A percentile compares a stretch with the other conserved stretches of the same genome.
These are phyloP conservation scores for Rubia yunnanensis DNA, from an alignment of 257 asterid genomes.

Conservation along the genomic window DNA sequence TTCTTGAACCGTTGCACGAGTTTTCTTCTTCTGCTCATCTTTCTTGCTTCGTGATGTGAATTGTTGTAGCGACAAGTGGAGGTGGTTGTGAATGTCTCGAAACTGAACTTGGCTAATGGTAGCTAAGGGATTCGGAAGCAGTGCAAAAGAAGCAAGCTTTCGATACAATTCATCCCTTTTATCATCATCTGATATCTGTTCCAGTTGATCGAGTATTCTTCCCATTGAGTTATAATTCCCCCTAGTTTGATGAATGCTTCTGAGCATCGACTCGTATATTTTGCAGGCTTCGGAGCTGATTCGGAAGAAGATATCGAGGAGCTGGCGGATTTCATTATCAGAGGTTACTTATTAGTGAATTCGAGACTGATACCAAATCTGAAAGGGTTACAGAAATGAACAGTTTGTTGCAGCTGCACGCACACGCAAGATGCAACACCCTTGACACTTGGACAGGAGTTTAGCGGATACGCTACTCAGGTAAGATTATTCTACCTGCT, in stretches of 20 bases:
- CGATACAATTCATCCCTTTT: conserved; percentile 17
- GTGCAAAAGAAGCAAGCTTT: conserved; percentile 33
- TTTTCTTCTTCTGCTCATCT: conserved; percentile 29
- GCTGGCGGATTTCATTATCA: conserved; percentile 19
- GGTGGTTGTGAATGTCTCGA: conserved; percentile 31
- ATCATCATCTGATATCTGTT: conserved; percentile 15
- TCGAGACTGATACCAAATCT: no score
- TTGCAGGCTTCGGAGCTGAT: conserved; percentile 43
- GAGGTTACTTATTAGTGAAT: no score
- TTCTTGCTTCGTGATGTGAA: conserved; percentile 31
- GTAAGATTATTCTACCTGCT: no score
- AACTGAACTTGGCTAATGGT: conserved; percentile 25
- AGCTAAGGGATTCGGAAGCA: conserved; percentile 39
- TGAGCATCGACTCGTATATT: conserved; percentile 47
- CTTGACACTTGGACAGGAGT: no score
- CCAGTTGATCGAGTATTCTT: conserved; percentile 18
- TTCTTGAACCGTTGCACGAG: conserved; percentile 20
- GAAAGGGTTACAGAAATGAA: no score
- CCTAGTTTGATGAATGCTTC: conserved; percentile 29
- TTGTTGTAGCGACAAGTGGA: conserved; percentile 25
- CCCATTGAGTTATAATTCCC: conserved; percentile 21
- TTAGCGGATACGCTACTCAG: no score
- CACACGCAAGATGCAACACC: no score
- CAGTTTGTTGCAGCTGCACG: no score
- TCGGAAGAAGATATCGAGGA: conserved; percentile 38